Evolutionary conservation across 257 asterid genomes (phyloP).

Genomic region (Solanum chiquidenum): DNA sequence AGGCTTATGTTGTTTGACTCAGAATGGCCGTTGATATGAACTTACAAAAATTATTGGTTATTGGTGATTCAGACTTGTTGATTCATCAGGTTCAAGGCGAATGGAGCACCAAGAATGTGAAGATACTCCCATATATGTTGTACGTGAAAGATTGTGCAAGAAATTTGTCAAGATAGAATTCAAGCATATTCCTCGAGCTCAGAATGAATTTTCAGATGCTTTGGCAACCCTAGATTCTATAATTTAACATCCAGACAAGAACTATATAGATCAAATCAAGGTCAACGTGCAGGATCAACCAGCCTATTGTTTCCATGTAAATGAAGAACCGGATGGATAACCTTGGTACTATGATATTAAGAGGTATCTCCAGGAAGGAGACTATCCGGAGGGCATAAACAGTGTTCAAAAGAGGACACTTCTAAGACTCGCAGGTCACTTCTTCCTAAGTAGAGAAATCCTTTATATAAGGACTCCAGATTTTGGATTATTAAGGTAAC

Average conservation of each 20-base stretch:
- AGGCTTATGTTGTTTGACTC: too few relatives aligned
- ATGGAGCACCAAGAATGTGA: too few relatives aligned
- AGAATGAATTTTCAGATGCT: not conserved
- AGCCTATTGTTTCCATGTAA: not conserved
- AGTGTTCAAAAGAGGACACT: too few relatives aligned
- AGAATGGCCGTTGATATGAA: too few relatives aligned
- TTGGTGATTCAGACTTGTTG: not conserved
- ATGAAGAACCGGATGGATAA: not conserved
- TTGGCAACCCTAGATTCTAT: not conserved
- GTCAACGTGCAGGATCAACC: not conserved
- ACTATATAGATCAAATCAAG: not conserved
- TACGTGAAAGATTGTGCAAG: not conserved
- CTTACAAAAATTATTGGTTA: accelerated
- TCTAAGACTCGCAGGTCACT: too few relatives aligned
- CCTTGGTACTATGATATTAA: not conserved
- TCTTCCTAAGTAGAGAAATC: too few relatives aligned
- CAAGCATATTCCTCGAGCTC: not conserved
- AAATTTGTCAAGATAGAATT: not conserved
- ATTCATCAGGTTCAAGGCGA: not conserved
- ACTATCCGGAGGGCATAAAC: not conserved
- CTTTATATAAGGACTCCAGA: too few relatives aligned
- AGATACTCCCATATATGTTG: not conserved
- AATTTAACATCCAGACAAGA: not conserved
- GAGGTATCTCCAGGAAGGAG: not conserved
- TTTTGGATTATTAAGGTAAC: not conserved